Conservation (phyloP, 1,139 yeast species). For the Kodamaea plutei region DNA sequence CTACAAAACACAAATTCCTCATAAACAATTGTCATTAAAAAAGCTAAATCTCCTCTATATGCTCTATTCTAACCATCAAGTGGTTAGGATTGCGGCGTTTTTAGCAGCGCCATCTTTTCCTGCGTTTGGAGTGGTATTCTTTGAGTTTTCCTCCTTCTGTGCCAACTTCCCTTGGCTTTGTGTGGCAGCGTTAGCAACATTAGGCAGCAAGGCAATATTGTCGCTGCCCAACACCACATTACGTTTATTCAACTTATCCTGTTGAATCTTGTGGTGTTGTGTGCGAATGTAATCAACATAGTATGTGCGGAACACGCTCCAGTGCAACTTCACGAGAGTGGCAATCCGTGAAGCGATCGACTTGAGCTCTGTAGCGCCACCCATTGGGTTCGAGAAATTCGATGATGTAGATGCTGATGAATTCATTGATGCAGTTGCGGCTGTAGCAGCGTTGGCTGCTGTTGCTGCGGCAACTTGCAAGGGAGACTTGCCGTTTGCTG, state of each 20-base stretch:
- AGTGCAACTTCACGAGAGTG: slow-evolving; percentile 63
- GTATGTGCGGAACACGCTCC: slow-evolving; percentile 65
- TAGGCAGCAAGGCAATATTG: slow-evolving; percentile 7
- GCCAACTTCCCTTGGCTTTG: slow-evolving; percentile 8
- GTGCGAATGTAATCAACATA: slow-evolving; percentile 30
- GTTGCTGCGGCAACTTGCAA: slow-evolving; percentile 2
- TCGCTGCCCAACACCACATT: slow-evolving; percentile 10
- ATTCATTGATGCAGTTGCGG: slow-evolving; percentile 4
- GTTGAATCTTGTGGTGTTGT: slow-evolving; percentile 17
- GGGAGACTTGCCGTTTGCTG: slow-evolving; percentile 4
- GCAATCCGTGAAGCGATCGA: slow-evolving; percentile 51
- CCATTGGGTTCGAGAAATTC: slow-evolving; percentile 3
- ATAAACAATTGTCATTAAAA: slow-evolving; percentile 6
- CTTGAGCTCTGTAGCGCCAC: slow-evolving; percentile 37
- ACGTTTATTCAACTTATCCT: slow-evolving; percentile 14
- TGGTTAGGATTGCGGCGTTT: slow-evolving; percentile 6
- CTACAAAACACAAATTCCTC: too few relatives aligned
- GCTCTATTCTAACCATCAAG: slow-evolving; percentile 6
- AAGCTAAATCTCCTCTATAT: slow-evolving; percentile 8
- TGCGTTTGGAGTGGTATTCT: slow-evolving; percentile 9
- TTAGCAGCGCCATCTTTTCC: slow-evolving; percentile 4
- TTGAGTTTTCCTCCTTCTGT: slow-evolving; percentile 7
- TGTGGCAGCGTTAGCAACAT: slow-evolving; percentile 5
- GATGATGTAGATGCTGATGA: slow-evolving; percentile 5
- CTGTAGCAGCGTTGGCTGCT: slow-evolving; percentile 3